Evolutionary conservation across 208 protist genomes (phyloP).

Genomic region (Giardia muris): DNA sequence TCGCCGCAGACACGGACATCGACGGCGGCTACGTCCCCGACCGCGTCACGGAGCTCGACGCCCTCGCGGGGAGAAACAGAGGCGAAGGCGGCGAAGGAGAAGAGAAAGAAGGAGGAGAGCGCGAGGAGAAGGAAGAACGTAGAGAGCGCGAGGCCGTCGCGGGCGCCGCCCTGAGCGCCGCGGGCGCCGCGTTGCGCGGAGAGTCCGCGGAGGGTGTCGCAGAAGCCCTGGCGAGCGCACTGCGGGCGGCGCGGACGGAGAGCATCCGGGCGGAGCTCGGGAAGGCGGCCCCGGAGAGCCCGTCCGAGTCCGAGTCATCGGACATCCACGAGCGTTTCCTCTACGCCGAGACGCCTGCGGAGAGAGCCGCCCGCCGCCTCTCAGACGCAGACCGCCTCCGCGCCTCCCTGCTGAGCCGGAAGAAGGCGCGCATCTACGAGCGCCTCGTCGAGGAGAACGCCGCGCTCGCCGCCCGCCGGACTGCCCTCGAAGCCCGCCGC

Average conservation of each 20-base stretch:
- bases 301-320: neutral
- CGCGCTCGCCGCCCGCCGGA: neutral
- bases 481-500: neutral
- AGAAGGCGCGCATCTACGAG: neutral
- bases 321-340: neutral
- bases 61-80: no score
- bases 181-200: neutral
- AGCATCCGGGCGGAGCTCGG: neutral
- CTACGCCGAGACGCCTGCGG: neutral
- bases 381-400: neutral
- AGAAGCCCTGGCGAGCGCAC: neutral
- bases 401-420: neutral
- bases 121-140: no score
- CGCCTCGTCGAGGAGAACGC: neutral
- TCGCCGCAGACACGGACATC: neutral
- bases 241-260: neutral
- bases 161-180: neutral
- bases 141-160: neutral
- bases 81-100: no score
- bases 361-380: neutral
- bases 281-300: neutral
- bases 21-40: slow-evolving; percentile 29
- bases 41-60: slow-evolving; percentile 23
- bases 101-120: no score
- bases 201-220: neutral